Evolutionary conservation across 257 asterid species (phyloP).

Genomic region (Jaltomata sinuosa): DNA sequence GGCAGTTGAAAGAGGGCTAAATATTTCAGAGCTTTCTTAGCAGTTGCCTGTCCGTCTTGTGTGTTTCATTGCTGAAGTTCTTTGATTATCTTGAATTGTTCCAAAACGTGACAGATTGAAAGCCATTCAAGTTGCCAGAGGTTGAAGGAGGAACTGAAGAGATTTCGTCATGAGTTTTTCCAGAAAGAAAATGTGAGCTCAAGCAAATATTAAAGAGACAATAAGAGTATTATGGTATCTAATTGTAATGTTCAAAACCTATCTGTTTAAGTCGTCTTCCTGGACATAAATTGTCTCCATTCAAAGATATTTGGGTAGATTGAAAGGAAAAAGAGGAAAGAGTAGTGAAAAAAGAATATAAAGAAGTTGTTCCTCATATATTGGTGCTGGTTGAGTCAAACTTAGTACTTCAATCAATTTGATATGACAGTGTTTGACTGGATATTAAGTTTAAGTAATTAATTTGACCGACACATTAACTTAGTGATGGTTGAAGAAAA

Average conservation of each 20-base stretch:
- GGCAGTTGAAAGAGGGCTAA: neutral
- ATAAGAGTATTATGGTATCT: neutral
- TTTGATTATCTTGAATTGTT: neutral
- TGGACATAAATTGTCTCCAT: neutral
- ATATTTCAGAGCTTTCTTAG: neutral
- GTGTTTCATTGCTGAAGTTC: neutral
- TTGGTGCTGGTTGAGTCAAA: neutral
- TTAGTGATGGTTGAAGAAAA: neutral
- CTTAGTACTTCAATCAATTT: neutral
- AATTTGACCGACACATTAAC: neutral
- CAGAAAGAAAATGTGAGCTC: constrained; percentile 25
- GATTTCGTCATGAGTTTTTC: constrained; percentile 9
- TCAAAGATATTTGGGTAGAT: neutral
- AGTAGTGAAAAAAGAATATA: neutral
- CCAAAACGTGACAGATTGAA: constrained; percentile 18
- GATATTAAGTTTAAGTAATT: neutral
- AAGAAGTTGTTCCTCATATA: neutral
- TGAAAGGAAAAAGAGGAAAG: neutral
- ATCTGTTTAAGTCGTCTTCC: neutral
- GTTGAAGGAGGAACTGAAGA: constrained; percentile 30
- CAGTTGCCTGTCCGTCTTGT: neutral
- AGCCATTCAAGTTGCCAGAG: constrained; percentile 15
- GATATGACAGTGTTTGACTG: neutral
- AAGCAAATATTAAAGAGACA: neutral
- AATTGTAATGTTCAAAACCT: neutral